Evolutionary conservation across 176 grass and related monocot species (phyloP), one percentile per base, ranked within the genome.

Genomic region (Thalia dealbata): DNA sequence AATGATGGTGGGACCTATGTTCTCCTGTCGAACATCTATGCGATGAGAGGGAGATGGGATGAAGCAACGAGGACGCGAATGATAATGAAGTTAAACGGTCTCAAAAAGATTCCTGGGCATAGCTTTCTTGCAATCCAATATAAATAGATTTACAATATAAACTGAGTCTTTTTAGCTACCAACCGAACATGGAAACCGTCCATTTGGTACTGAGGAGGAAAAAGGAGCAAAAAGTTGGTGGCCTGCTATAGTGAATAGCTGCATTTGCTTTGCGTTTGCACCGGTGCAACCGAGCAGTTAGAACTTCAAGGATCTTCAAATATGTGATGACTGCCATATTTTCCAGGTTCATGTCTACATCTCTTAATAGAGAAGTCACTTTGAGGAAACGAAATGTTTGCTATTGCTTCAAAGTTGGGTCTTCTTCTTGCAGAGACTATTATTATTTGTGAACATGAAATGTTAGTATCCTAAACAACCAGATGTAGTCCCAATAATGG

Each of bases 1-100:
- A 52, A 78, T 27, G 67, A 78, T 32, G 76, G 52, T 30, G 76
- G 67, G 7, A 54, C 61, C 18, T 78, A 62, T 45, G 76, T 78
- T 14, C 67, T 78, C 41, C 61, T 78, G 52, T 70, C 76, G 9
- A 78, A 78, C 41, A 78, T 71, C 54, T 78, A 78, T 10, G 76
- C 76, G 0, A 61, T 50, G 51, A 60, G 38, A 46, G 66, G 38
- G 1, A 78, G 51, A 52, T 78, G 76, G 76, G 54, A 78, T 60
- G 52, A 78, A 46, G 76, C 76, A 54, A 68, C 25, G 21, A 68
- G 30, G 64, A 56, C 48, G 3, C 51, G 75, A 18, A 32, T 69
- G 63, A 19, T 41, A 68, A 68, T 77, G 50, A 69, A 44, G 28
- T 66, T n/a, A 24, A 77, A 68, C 19, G 48, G 75, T 24, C 75